A percentile compares a stretch with the other conserved stretches of the same genome.
Conservation (phyloP, 2,329 filamentous ascomycete species). For the Cercospora sp. region DNA sequence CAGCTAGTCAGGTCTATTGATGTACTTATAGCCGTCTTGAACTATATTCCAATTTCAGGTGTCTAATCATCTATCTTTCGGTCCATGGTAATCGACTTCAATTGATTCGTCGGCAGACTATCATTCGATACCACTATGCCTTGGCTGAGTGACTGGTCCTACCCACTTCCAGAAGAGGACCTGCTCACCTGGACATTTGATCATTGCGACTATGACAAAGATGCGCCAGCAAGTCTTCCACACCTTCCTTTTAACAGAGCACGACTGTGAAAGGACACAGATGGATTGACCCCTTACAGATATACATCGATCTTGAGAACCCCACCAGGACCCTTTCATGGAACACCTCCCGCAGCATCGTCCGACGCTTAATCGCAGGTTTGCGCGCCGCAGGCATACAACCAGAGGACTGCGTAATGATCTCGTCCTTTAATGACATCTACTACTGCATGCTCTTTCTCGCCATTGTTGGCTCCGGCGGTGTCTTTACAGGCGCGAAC, state of each 20-base stretch:
- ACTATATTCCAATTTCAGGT: too few species aligned
- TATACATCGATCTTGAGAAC: neutral
- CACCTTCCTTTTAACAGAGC: neutral
- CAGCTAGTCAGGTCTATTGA: neutral
- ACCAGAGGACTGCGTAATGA: constrained; percentile 54
- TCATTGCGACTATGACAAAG: constrained; percentile 48
- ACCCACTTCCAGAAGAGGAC: constrained; percentile 51
- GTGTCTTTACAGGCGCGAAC: neutral
- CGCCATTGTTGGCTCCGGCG: constrained; percentile 25
- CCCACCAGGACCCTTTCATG: neutral
- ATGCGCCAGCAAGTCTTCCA: constrained; percentile 28
- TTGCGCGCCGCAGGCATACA: neutral
- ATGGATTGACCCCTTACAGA: neutral
- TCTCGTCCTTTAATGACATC: constrained; percentile 59
- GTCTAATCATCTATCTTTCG: too few species aligned
- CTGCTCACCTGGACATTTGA: constrained; percentile 58
- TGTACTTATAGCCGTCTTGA: neutral
- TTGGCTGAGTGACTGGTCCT: constrained; percentile 14
- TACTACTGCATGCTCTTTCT: constrained; percentile 37
- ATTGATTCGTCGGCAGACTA: neutral
- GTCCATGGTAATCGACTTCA: neutral
- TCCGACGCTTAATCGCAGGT: neutral
- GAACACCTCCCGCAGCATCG: neutral
- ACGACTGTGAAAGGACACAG: neutral
- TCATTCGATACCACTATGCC: constrained; percentile 4